Evolutionary conservation across 352 stramenopile genomes (phyloP).

Genomic region (Thraustotheca clavata): DNA sequence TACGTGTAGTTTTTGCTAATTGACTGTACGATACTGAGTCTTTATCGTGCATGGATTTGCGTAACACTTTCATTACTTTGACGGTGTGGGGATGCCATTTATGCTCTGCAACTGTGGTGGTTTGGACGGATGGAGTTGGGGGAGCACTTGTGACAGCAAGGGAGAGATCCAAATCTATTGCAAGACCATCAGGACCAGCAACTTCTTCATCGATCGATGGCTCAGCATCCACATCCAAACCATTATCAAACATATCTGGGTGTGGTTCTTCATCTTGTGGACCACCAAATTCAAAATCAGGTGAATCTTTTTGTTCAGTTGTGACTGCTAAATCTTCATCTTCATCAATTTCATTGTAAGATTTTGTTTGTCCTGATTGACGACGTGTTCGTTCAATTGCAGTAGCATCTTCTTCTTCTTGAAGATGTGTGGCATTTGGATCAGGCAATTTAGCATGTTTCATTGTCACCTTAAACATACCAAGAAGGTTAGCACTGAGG

Average conservation of each 20-base stretch:
- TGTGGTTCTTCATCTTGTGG: slow-evolving; percentile 30
- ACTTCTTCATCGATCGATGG: slow-evolving; percentile 33
- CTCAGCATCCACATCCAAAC: slow-evolving; percentile 43
- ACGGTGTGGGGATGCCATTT: slow-evolving; percentile 98
- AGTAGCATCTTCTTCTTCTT: slow-evolving; percentile 19
- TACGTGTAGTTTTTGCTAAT: slow-evolving; percentile 73
- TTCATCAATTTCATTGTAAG: slow-evolving; percentile 17
- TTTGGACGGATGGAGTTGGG: slow-evolving; percentile 29
- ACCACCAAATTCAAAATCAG: slow-evolving; percentile 19
- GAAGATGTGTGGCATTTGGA: too few relatives aligned
- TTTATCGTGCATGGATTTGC: slow-evolving; percentile 64
- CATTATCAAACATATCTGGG: slow-evolving; percentile 44
- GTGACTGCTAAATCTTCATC: slow-evolving; percentile 11
- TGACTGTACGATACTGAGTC: slow-evolving; percentile 78
- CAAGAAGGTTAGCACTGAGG: slow-evolving; percentile 52
- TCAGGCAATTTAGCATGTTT: slow-evolving; percentile 74
- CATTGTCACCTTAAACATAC: slow-evolving; percentile 80
- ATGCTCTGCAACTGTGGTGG: slow-evolving; percentile 45
- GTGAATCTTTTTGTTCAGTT: slow-evolving; percentile 31
- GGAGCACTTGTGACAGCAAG: slow-evolving; percentile 38
- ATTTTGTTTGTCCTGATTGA: neutral
- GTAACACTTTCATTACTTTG: slow-evolving; percentile 89
- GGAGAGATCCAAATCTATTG: slow-evolving; percentile 59
- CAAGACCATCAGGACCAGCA: slow-evolving; percentile 37
- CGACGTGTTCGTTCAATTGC: slow-evolving; percentile 12